Evolutionary conservation across 2,329 filamentous ascomycete species (phyloP), one percentile per base, ranked within the genome.

Genomic region (Stagonosporopsis cucurbitacearum): DNA sequence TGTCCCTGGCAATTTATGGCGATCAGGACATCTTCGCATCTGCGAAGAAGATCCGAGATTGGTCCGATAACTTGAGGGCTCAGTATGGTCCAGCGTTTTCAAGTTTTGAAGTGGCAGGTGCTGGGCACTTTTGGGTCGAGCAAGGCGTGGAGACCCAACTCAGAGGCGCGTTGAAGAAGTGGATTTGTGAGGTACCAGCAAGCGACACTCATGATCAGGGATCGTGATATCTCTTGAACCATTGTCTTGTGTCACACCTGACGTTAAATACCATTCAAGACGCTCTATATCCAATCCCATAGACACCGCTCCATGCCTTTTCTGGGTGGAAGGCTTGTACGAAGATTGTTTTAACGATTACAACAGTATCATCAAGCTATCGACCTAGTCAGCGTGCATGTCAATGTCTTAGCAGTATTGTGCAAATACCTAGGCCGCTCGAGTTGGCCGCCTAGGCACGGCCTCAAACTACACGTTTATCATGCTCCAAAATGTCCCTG

Each of bases 21-120:
- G 85, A 88, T 46, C 80, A 83, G 4, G 93, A 98, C 72, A 77
- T 82, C 0, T 96, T 97, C 62, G 87, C 90, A 1, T 84, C 87
- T 1, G 79, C 79, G 3, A 82, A 81, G 54, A 90, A 85, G 72
- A 79, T 93, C 63, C 81, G 84, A 11, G 76, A 80, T 1, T 96
- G 93, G 93, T 79, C 80, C 9, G 76, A 78, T 36, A 81, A 79
- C 56, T 75, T 93, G 40, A 72, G 75, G 17, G 70, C 50, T 4
- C 69, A 67, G 4, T 35, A 62, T 8, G 63, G 54, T 4, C 57
- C 56, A 13, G 51, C 57, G 9, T 81, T 84, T 56, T 61, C 63
- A 23, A 77, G 77, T 63, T 67, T 74, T 15, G 78, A 82, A 55
- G 72, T 85, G 22, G 63, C 73, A 6, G 78, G 77, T 8, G 83